phyloP scores from a whole-genome alignment of 75 land plant species.

The Isoetes taiwanensis region DNA sequence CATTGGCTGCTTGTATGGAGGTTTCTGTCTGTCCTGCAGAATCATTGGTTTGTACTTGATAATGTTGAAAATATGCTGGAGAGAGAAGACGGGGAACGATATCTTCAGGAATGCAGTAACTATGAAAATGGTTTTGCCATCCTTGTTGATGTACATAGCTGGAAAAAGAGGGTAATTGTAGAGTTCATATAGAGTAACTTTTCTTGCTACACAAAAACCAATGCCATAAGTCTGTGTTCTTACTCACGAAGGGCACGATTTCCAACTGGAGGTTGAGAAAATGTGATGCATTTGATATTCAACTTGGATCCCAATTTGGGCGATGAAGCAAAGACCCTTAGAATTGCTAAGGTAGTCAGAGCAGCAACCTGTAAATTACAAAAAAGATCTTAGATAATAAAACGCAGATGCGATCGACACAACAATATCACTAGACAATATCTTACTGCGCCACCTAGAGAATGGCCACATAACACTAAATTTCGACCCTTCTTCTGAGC shows the following conservation, averaged over 20 bases:
- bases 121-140: constrained; percentile 83
- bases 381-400: neutral
- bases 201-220: neutral
- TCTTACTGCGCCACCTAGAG: constrained; percentile 94
- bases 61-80: constrained; percentile 96
- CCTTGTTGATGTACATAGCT: constrained; percentile 81
- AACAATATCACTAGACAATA: neutral
- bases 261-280: constrained; percentile 97
- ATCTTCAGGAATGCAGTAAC: constrained; percentile 96
- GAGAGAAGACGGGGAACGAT: constrained; percentile 84
- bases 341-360: constrained; percentile 77
- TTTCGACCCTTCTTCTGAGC: constrained; percentile 75
- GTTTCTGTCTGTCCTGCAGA: no score
- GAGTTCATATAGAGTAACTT: neutral
- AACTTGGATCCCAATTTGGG: constrained; percentile 44
- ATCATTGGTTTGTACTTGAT: constrained; percentile 45
- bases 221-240: neutral
- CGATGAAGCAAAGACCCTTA: constrained; percentile 50
- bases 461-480: constrained; percentile 94
- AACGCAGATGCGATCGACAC: neutral
- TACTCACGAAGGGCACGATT: constrained; percentile 93
- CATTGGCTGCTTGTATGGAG: neutral
- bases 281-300: constrained; percentile 79
- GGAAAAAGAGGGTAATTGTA: constrained; percentile 6
- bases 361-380: constrained; percentile 75